Conservation (phyloP, 192 early-diverging fungal species). For the Rhizophagus clarus region DNA sequence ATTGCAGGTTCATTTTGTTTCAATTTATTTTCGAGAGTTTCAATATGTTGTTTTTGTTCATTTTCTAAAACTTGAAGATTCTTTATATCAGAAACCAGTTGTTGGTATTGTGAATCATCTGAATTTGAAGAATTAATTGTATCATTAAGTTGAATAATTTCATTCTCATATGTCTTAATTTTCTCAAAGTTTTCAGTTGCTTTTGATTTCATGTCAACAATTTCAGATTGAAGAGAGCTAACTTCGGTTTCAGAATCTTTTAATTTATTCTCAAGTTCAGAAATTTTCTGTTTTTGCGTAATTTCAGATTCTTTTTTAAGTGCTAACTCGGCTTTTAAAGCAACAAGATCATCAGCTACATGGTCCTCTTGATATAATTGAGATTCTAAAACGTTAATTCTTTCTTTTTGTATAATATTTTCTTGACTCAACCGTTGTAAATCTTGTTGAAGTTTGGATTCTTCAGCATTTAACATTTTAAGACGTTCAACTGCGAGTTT, state of each 20-base stretch:
- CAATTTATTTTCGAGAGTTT: neutral
- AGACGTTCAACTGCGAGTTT: neutral
- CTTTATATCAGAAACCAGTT: no score
- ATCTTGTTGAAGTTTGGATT: neutral
- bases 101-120: no score
- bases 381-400: constrained; percentile 8
- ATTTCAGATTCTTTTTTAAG: neutral
- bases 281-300: neutral
- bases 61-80: neutral
- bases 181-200: neutral
- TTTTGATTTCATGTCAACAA: neutral
- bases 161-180: neutral
- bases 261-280: constrained; percentile 19
- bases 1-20: neutral
- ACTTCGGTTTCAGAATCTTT: neutral
- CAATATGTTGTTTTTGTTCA: neutral
- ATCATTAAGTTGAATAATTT: no score
- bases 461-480: neutral
- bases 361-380: neutral
- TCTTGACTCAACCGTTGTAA: neutral
- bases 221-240: neutral
- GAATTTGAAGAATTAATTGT: no score
- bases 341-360: neutral
- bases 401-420: neutral
- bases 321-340: neutral